phyloP scores from a whole-genome alignment of 2,329 filamentous ascomycete genomes.

The Alternaria gansuensis region DNA sequence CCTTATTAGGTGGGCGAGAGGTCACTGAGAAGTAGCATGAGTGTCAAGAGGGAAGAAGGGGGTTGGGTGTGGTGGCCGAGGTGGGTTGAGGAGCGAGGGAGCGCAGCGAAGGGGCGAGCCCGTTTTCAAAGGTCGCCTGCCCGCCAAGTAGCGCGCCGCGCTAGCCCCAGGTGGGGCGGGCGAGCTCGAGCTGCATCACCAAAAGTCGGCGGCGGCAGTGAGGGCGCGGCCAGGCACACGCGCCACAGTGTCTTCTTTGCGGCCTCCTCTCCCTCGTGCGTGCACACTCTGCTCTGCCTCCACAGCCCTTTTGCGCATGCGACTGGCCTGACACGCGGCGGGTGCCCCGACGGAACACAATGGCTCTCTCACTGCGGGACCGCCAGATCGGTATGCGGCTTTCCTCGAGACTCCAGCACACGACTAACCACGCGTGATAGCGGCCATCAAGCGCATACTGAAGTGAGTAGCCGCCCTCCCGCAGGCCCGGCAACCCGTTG shows the following conservation, averaged over 20 bases:
- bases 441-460: constrained; percentile 92
- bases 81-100: constrained; percentile 40
- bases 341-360: constrained; percentile 37
- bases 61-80: constrained; percentile 30
- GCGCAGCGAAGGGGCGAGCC: constrained; percentile 34
- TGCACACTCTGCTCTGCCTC: not conserved
- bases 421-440: constrained; percentile 57
- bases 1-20: constrained; percentile 52
- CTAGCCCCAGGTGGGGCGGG: constrained; percentile 32
- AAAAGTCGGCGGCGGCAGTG: constrained; percentile 18
- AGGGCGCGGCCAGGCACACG: constrained; percentile 28
- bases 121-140: constrained; percentile 33
- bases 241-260: constrained; percentile 32
- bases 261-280: constrained; percentile 4
- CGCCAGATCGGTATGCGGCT: constrained; percentile 65
- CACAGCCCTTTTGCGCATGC: constrained; percentile 29
- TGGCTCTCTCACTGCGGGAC: constrained; percentile 65
- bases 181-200: constrained; percentile 25
- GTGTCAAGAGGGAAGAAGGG: constrained; percentile 44
- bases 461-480: constrained; percentile 58
- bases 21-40: constrained; percentile 51
- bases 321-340: constrained; percentile 37
- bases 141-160: constrained; percentile 31
- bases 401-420: not conserved
- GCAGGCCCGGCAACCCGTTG: not conserved